phyloP scores from a whole-genome alignment of 768 basidiomycete species.

The Pisolithus tinctorius region DNA sequence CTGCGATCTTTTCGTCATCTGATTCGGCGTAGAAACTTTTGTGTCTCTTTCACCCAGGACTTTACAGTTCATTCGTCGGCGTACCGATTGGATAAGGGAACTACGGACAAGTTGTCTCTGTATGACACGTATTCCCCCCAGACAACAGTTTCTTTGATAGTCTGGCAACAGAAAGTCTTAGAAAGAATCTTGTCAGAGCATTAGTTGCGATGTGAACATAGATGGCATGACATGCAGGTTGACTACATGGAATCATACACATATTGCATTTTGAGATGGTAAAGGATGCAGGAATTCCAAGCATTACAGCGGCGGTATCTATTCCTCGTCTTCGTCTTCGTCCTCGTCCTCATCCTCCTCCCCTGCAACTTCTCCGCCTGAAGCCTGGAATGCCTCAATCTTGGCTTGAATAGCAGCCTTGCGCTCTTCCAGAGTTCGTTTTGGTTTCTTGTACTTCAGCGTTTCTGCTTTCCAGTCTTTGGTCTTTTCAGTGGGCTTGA shows the following conservation, averaged over 20 bases:
- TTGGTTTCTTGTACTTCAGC: conserved; percentile 59
- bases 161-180: conserved; percentile 52
- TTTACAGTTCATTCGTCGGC: conserved; percentile 53
- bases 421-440: conserved; percentile 73
- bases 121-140: conserved; percentile 35
- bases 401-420: conserved; percentile 75
- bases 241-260: conserved; percentile 12
- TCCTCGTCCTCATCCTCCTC: conserved; percentile 44
- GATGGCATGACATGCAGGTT: conserved; percentile 4
- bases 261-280: conserved; percentile 6
- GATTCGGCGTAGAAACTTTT: conserved; percentile 50
- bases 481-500: conserved; percentile 85
- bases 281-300: conserved; percentile 1
- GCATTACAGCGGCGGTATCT: conserved; percentile 21
- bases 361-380: conserved; percentile 34
- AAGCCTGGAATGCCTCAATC: conserved; percentile 85
- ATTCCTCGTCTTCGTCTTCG: too few species aligned
- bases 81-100: conserved; percentile 40
- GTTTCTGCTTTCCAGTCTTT: conserved; percentile 89
- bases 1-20: neutral
- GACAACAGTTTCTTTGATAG: conserved; percentile 33
- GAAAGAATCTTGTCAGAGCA: conserved; percentile 27
- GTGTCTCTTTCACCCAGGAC: conserved; percentile 45
- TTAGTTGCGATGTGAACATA: conserved; percentile 9
- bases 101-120: conserved; percentile 33